Base-by-base conservation (phyloP, 495 filamentous ascomycete genomes). In the Aspergillus sparsus region DNA sequence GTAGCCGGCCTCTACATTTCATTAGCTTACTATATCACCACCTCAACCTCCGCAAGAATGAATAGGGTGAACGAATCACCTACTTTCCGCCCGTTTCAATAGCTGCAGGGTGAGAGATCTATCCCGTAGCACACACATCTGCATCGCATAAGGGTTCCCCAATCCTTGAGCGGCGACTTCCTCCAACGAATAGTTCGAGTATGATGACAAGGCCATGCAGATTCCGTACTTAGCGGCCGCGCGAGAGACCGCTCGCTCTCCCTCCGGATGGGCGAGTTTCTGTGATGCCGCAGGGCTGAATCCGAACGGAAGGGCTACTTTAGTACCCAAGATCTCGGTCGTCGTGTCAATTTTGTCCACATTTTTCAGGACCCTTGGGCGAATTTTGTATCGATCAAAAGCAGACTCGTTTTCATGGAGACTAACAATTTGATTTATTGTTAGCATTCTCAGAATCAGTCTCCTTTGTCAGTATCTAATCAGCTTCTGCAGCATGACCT, bases 111-210 rank as follows among this genome's bases (percentile, higher is more conserved):
- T 97, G 65, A 97, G 87, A 27, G 82, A 82, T 31, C 93, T 86
- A 78, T 98, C 88, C 71, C 91, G 89, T 80, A 97, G 89, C 55
- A 97, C 92, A 77, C 96, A 97, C n/a, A 97, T 84, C 74, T 98
- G 94, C 61, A 85, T 61, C 18, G 71, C 77, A 54, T 82, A 80
- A 6, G 79, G 70, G 54, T 78, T 77, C 0, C 72, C 77, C 0
- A 63, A 49, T 10, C 75, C 72, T 32, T 78, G 66, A 0, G 66
- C 68, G 5, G 73, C 70, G 1, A 87, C 81, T 12, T 85, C 79
- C 53, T 84, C 80, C 18, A 86, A 65, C 0, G 76, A 62, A 35
- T 71, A 72, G 8, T 76, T 86, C 2, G 84, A 74, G 51, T 78
- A 86, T 0, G 77, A 80, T 0, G 82, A 85, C 21, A 87, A 62